Evolutionary conservation across 2,329 filamentous ascomycete species (phyloP).

Genomic region (Xylariaceae sp.): DNA sequence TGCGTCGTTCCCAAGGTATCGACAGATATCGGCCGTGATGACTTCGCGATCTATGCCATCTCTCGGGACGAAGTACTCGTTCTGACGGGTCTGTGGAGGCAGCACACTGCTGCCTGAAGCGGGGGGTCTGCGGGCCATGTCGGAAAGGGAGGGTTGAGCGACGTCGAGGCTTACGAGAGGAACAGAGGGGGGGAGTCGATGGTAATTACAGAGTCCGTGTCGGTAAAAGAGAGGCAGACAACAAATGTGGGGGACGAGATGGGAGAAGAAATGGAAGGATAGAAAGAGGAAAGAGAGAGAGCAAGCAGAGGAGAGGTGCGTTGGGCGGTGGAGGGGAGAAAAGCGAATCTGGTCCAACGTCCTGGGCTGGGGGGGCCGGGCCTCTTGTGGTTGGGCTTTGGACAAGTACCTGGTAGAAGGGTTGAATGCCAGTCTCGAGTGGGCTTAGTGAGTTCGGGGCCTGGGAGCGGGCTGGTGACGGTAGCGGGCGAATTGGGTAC

Average conservation of each 20-base stretch:
- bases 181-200: slow-evolving; percentile 16
- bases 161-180: slow-evolving; percentile 21
- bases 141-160: slow-evolving; percentile 14
- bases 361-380: slow-evolving; percentile 21
- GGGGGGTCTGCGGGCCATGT: slow-evolving; percentile 35
- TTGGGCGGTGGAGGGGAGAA: slow-evolving; percentile 25
- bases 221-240: slow-evolving; percentile 14
- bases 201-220: slow-evolving; percentile 16
- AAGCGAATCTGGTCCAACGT: slow-evolving; percentile 20
- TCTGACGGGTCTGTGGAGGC: slow-evolving; percentile 49
- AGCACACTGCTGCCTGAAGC: slow-evolving; percentile 34
- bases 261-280: slow-evolving; percentile 3
- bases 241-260: slow-evolving; percentile 15
- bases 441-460: too few species aligned
- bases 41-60: slow-evolving; percentile 80
- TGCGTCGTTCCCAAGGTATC: slow-evolving; percentile 77
- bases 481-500: not conserved
- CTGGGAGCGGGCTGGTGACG: slow-evolving; percentile 2
- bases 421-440: slow-evolving; percentile 9
- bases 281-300: slow-evolving; percentile 18
- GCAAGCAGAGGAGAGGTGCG: slow-evolving; percentile 23
- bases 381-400: slow-evolving; percentile 12
- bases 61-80: slow-evolving; percentile 75
- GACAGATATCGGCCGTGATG: slow-evolving; percentile 78
- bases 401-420: slow-evolving; percentile 7